Evolutionary conservation across 116 monocot species (phyloP), one percentile per base, ranked within the genome.

Genomic region (Papilionanthe hybrid): DNA sequence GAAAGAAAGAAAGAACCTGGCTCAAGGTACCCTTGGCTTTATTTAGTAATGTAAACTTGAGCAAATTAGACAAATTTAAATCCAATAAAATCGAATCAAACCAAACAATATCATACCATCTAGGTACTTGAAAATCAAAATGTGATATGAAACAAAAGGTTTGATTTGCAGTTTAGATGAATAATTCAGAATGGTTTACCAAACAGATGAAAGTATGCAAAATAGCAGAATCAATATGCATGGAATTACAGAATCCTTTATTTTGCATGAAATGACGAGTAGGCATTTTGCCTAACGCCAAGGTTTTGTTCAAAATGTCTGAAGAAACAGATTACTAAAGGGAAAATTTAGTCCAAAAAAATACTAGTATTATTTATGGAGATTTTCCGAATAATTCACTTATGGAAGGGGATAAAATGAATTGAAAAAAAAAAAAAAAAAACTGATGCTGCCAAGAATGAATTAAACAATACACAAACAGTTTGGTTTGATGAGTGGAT

Each of bases 61-160:
- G 3, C 12, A 63, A 63, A 23, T 22, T 22, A 63, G 25, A 63
- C 4, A 5, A 23, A 25, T 63, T 63, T 25, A 23, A 6, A 63
- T 63, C 63, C 63, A 63, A 63, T 63, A 63, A 63, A 22, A 63
- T 63, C 23, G 63, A 63, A 63, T 63, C 63, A 63, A 23, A 25
- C 22, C 63, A 63, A 63, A 25, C 22, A 49, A 49, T 1, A 49
- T 49, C 50, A 49, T 49, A 49, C 12, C 2, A 12, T 49, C 10
- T 49, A 49, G 50, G 11, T 12, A 49, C 50, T 63, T 49, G 9
- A 25, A 58, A 63, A 63, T 23, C n/a, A 63, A 23, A 23, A 63
- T 25, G 23, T 63, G 63, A 63, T 22, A 22, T 63, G 23, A 63
- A 63, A 63, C n/a, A 9, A 63, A 22, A 63, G 2, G 37, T 37